A percentile compares a stretch with the other conserved stretches of the same genome.
These are phyloP conservation scores for Chenopodium quinoa DNA, from an alignment of 148 eudicot genomes.

Conservation along the genomic window DNA sequence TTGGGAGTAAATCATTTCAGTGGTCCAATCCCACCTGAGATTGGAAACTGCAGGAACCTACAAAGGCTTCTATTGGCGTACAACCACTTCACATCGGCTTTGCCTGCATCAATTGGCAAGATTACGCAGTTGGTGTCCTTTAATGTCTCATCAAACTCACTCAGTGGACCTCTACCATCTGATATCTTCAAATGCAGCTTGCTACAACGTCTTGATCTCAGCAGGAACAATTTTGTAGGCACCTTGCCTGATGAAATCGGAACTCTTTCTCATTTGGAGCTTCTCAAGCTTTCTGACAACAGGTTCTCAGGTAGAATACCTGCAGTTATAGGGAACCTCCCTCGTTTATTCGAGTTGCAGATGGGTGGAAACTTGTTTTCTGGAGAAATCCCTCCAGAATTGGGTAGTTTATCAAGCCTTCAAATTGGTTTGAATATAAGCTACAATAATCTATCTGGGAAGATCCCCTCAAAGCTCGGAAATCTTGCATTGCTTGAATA, in stretches of 20 bases:
- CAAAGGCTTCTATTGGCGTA: slow-evolving; percentile 40
- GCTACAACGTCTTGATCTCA: slow-evolving; percentile 83
- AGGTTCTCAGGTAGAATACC: slow-evolving; percentile 60
- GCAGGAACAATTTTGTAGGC: slow-evolving; percentile 62
- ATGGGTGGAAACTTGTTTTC: slow-evolving; percentile 84
- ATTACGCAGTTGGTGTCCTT: slow-evolving; percentile 33
- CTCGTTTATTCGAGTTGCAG: slow-evolving; percentile 69
- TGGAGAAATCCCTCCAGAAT: slow-evolving; percentile 63
- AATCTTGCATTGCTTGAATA: slow-evolving; percentile 70
- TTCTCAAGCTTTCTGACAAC: slow-evolving; percentile 84
- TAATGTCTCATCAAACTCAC: slow-evolving; percentile 36
- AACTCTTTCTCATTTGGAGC: slow-evolving; percentile 59
- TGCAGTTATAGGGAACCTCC: slow-evolving; percentile 50
- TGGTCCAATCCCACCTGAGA: slow-evolving; percentile 36
- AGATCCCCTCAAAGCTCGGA: slow-evolving; percentile 68
- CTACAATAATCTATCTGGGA: slow-evolving; percentile 64
- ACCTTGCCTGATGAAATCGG: slow-evolving; percentile 57
- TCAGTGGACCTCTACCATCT: slow-evolving; percentile 35
- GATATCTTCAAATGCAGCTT: slow-evolving; percentile 33
- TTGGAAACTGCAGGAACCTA: slow-evolving; percentile 33
- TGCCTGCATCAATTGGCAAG: slow-evolving; percentile 37
- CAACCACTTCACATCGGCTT: slow-evolving; percentile 35
- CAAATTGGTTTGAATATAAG: slow-evolving; percentile 85
- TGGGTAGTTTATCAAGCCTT: slow-evolving; percentile 62
- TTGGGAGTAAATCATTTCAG: slow-evolving; percentile 38